Conservation (phyloP, 495 filamentous ascomycete genomes). For the Elaphomyces granulatus region DNA sequence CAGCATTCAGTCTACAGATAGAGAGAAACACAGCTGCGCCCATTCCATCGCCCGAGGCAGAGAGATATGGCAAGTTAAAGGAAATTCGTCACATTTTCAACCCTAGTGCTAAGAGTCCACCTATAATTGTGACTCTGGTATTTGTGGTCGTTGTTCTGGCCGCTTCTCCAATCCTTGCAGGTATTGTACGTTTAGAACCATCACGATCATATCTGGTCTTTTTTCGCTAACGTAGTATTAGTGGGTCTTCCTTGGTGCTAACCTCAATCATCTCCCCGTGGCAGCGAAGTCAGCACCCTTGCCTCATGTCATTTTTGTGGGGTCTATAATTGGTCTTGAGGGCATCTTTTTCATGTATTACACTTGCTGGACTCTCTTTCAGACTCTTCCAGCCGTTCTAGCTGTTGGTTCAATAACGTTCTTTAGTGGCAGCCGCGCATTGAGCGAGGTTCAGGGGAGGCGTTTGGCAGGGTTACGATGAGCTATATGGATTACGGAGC, state of each 20-base stretch:
- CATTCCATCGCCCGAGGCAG: slow-evolving; percentile 39
- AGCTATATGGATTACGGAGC: slow-evolving; percentile 7
- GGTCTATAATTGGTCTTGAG: slow-evolving; percentile 74
- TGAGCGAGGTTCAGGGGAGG: slow-evolving; percentile 83
- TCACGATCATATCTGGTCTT: no score
- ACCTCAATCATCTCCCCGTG: slow-evolving; percentile 61
- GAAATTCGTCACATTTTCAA: slow-evolving; percentile 93
- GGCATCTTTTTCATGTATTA: slow-evolving; percentile 94
- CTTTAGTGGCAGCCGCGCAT: slow-evolving; percentile 77
- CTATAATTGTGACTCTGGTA: slow-evolving; percentile 64
- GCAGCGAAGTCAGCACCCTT: slow-evolving; percentile 61
- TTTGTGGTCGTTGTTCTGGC: slow-evolving; percentile 60
- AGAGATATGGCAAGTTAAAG: slow-evolving; percentile 64
- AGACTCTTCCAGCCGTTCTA: slow-evolving; percentile 60
- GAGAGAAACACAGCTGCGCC: slow-evolving; percentile 45
- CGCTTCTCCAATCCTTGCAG: slow-evolving; percentile 55
- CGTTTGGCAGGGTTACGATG: slow-evolving; percentile 68
- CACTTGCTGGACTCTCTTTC: slow-evolving; percentile 83
- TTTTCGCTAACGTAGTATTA: slow-evolving; percentile 13
- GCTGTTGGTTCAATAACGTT: slow-evolving; percentile 57
- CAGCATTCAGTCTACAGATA: slow-evolving; percentile 54
- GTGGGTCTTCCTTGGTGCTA: slow-evolving; percentile 75
- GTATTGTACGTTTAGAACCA: slow-evolving; percentile 51
- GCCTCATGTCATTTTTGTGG: slow-evolving; percentile 67
- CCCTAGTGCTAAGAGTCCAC: slow-evolving; percentile 60